A percentile compares a stretch with the other conserved stretches of the same genome.
These are phyloP conservation scores for Backusella macrospora DNA, from an alignment of 192 early-diverging fungal species.

Conservation along the genomic window DNA sequence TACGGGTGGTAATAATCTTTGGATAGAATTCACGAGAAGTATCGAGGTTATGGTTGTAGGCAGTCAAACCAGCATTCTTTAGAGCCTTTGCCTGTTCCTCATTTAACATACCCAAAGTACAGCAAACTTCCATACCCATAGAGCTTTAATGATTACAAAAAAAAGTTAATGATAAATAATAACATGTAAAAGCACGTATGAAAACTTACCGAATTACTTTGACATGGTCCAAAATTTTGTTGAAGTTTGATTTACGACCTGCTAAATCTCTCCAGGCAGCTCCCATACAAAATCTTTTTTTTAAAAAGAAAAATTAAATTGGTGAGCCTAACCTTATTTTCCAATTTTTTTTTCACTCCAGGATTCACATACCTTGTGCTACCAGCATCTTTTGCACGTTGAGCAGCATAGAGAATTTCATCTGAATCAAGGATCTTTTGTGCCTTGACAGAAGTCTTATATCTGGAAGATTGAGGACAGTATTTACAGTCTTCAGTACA, in stretches of 20 bases:
- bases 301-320: constrained; percentile 16
- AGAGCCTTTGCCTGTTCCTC: constrained; percentile 71
- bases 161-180: background rate
- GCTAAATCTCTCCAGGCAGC: constrained; percentile 82
- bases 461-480: constrained; percentile 77
- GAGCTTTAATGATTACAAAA: constrained; percentile 38
- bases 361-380: constrained; percentile 54
- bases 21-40: constrained; percentile 80
- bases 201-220: constrained; percentile 68
- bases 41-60: constrained; percentile 88
- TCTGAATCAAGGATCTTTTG: constrained; percentile 71
- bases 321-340: background rate
- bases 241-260: constrained; percentile 84
- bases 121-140: constrained; percentile 90
- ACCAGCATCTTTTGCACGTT: constrained; percentile 75
- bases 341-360: background rate
- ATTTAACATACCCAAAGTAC: constrained; percentile 82
- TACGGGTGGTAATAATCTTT: constrained; percentile 77
- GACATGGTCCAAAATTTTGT: constrained; percentile 73
- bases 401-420: constrained; percentile 71
- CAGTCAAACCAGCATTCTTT: constrained; percentile 83
- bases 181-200: background rate
- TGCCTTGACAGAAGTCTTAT: constrained; percentile 71
- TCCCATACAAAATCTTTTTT: constrained; percentile 82
- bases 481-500: constrained; percentile 86